Evolutionary conservation across 2,329 filamentous ascomycete species (phyloP).

Genomic region (Sordariomycetes sp.): DNA sequence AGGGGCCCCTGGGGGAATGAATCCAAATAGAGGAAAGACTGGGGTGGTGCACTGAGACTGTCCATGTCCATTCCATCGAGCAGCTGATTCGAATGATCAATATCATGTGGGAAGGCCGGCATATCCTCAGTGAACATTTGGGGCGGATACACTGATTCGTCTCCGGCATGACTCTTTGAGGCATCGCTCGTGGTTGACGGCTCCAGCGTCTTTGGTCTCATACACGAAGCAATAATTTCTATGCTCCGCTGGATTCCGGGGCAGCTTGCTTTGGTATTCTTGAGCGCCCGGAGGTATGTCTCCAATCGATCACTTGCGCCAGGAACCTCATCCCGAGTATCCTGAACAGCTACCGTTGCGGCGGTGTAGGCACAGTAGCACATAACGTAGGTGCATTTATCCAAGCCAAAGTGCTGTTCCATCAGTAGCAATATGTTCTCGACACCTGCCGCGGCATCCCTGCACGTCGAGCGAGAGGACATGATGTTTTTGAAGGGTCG

Average conservation of each 20-base stretch:
- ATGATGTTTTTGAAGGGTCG: slow-evolving; percentile 15
- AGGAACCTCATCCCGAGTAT: background rate
- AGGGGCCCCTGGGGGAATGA: too few species aligned
- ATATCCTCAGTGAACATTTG: too few species aligned
- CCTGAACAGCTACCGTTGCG: background rate
- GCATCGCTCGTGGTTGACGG: too few species aligned
- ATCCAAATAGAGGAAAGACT: too few species aligned
- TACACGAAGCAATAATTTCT: too few species aligned
- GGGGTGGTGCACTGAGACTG: too few species aligned
- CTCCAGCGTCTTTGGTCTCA: too few species aligned
- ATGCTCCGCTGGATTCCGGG: background rate
- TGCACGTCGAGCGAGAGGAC: slow-evolving; percentile 7
- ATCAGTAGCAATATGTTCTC: slow-evolving; percentile 15
- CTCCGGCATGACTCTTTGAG: too few species aligned
- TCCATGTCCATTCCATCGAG: too few species aligned
- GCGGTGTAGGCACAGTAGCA: slow-evolving; percentile 13
- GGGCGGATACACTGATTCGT: too few species aligned
- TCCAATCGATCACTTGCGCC: background rate
- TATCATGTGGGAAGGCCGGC: too few species aligned
- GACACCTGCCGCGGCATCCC: slow-evolving; percentile 13
- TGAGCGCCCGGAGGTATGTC: background rate
- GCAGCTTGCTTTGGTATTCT: background rate
- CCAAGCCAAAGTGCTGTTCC: slow-evolving; percentile 17
- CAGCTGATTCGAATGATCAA: too few species aligned
- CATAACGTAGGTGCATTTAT: slow-evolving; percentile 18